phyloP scores from a whole-genome alignment of 1,284 basidiomycete genomes.

The Ustilago curta region DNA sequence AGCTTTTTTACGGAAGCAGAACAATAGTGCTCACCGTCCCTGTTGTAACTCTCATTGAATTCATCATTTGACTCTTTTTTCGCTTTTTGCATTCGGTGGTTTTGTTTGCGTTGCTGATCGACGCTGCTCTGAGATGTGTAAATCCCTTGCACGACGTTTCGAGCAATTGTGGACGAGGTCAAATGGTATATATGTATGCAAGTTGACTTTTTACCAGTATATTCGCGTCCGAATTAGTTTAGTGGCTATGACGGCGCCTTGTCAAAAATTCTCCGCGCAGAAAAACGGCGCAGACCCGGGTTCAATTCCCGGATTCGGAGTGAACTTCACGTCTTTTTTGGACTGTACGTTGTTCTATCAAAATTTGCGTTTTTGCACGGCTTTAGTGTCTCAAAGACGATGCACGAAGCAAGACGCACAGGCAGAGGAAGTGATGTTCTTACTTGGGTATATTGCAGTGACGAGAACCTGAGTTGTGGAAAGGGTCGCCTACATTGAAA shows the following conservation, averaged over 20 bases:
- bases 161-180: no score
- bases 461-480: not conserved
- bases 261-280: constrained; percentile 50
- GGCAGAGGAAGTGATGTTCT: not conserved
- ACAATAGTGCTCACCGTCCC: constrained; percentile 5
- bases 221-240: constrained; percentile 56
- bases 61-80: no score
- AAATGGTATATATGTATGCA: constrained; percentile 2
- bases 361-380: constrained; percentile 17
- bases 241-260: constrained; percentile 63
- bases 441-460: constrained; percentile 21
- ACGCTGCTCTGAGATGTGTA: no score
- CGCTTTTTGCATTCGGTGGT: no score
- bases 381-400: not conserved
- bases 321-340: constrained; percentile 14
- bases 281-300: constrained; percentile 55
- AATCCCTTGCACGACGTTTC: no score
- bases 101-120: no score
- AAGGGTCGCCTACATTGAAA: constrained; percentile 9
- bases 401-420: no score
- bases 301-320: constrained; percentile 59
- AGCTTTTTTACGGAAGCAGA: constrained; percentile 45
- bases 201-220: not conserved
- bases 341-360: not conserved
- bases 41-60: no score